A percentile compares a stretch with the other conserved stretches of the same genome.
Conservation (phyloP, 1,284 basidiomycete genomes). For the Ustilago shanxiensis region DNA sequence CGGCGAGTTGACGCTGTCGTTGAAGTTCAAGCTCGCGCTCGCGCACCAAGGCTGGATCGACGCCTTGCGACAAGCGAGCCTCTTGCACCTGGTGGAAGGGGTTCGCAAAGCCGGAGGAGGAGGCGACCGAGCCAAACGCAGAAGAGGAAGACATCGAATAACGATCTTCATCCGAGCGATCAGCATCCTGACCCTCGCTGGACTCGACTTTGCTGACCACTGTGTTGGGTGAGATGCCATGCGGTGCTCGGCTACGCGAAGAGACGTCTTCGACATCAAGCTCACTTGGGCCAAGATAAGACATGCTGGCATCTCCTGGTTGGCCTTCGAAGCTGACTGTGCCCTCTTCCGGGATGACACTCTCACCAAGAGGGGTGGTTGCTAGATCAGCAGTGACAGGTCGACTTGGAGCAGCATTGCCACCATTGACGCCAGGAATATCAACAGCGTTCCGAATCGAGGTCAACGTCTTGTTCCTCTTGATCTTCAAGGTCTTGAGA, state of each 20-base stretch:
- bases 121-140: constrained; percentile 46
- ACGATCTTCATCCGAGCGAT: constrained; percentile 52
- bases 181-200: constrained; percentile 19
- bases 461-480: constrained; percentile 51
- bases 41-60: constrained; percentile 19
- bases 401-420: neutral
- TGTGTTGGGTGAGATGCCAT: neutral
- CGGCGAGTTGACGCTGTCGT: constrained; percentile 32
- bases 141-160: constrained; percentile 54
- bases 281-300: constrained; percentile 2
- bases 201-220: neutral
- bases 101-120: constrained; percentile 39
- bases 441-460: constrained; percentile 28
- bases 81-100: constrained; percentile 19
- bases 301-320: constrained; percentile 15
- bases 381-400: constrained; percentile 13
- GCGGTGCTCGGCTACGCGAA: neutral
- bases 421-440: constrained; percentile 14
- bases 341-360: constrained; percentile 44
- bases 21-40: constrained; percentile 42
- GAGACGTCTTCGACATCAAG: neutral
- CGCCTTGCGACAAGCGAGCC: constrained; percentile 5
- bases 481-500: constrained; percentile 71
- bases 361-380: constrained; percentile 23
- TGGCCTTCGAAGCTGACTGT: constrained; percentile 5